phyloP scores from a whole-genome alignment of 805 yeast species.

The Nakazawaea anatomiae region DNA sequence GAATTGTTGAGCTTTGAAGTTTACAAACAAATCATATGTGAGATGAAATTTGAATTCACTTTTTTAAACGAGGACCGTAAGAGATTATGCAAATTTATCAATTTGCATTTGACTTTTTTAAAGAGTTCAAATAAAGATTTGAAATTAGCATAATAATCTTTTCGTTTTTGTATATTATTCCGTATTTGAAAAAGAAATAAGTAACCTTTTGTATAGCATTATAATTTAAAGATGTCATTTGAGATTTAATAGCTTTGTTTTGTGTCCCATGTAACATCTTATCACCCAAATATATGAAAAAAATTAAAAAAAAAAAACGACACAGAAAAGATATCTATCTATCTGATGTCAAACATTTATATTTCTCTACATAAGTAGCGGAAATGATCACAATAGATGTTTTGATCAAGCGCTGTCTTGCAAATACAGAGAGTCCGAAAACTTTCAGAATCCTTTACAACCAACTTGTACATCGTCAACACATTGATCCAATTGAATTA shows the following conservation, averaged over 20 bases:
- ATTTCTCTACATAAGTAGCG: neutral
- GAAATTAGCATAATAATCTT: neutral
- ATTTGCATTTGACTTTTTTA: slow-evolving; percentile 7
- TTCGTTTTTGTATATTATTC: neutral
- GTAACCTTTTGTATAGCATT: no score
- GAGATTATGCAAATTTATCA: slow-evolving; percentile 13
- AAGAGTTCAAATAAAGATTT: slow-evolving; percentile 5
- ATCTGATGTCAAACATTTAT: no score
- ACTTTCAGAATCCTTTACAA: slow-evolving; percentile 6
- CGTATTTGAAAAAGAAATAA: no score
- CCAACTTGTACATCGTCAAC: slow-evolving; percentile 2
- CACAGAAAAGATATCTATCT: no score
- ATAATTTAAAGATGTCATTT: no score
- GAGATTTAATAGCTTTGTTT: no score
- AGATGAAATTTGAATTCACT: slow-evolving; percentile 35
- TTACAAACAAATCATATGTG: slow-evolving; percentile 51
- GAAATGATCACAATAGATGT: slow-evolving; percentile 3
- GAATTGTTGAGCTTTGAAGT: slow-evolving; percentile 53
- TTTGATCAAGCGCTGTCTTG: slow-evolving; percentile 1
- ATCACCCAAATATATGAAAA: no score
- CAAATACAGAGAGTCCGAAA: slow-evolving; percentile 5
- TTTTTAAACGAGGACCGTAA: slow-evolving; percentile 32
- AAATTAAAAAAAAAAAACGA: neutral
- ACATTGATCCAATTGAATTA: slow-evolving; percentile 1
- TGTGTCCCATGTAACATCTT: no score